Evolutionary conservation across 129 eudicot species (phyloP).

Genomic region (Chrysanthemum makinoi): DNA sequence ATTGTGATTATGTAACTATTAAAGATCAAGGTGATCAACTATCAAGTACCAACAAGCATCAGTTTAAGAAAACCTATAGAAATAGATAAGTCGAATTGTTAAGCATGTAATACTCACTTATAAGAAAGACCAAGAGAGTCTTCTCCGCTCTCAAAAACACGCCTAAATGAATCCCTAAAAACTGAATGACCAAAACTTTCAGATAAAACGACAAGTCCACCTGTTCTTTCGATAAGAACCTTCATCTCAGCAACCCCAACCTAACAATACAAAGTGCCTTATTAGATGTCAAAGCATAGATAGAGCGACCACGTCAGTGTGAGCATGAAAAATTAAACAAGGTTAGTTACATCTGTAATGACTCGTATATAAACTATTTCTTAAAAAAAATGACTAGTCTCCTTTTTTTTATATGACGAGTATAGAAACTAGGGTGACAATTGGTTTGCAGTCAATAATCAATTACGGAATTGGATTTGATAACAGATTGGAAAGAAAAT

Average conservation of each 20-base stretch:
- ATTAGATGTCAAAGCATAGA: neutral
- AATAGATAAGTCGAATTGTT: neutral
- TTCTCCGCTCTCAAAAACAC: slow-evolving; percentile 8
- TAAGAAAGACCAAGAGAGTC: slow-evolving; percentile 13
- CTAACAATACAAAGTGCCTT: neutral
- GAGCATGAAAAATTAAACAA: too few relatives aligned
- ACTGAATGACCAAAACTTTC: slow-evolving; percentile 22
- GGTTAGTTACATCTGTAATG: too few relatives aligned
- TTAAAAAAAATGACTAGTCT: neutral
- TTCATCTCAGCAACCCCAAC: slow-evolving; percentile 21
- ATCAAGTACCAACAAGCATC: neutral
- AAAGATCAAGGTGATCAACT: neutral
- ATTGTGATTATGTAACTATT: too few relatives aligned
- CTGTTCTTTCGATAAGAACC: slow-evolving; percentile 12
- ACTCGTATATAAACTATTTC: neutral
- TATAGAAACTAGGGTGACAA: neutral
- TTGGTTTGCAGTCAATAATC: neutral
- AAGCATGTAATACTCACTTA: slow-evolving; percentile 3
- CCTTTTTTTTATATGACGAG: neutral
- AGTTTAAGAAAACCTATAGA: neutral
- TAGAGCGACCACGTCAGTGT: neutral
- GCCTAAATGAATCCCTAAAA: slow-evolving; percentile 11
- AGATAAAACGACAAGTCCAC: slow-evolving; percentile 16
- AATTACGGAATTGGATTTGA: too few relatives aligned
- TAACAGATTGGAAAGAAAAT: too few relatives aligned